Conservation (phyloP, 1,139 yeast genomes). For the Yamadazyma epiphylla region DNA sequence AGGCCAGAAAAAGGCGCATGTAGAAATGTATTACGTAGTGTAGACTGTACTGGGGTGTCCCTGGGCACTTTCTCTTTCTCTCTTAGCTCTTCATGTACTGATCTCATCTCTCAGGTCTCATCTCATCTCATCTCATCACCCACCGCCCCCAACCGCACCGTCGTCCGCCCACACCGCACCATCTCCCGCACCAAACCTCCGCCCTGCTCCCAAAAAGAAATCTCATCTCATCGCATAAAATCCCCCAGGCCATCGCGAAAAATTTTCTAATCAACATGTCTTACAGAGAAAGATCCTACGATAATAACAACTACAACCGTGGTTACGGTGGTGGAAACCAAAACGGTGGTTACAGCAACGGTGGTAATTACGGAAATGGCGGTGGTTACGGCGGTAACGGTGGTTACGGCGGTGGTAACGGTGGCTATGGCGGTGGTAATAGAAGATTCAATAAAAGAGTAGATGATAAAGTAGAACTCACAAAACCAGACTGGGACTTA, state of each 20-base stretch:
- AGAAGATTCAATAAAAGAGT: conserved; percentile 31
- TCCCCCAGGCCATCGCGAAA: conserved; percentile 1
- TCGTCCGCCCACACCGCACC: too few species aligned
- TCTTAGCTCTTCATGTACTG: too few species aligned
- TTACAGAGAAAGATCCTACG: conserved; percentile 8
- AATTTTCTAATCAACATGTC: conserved; percentile 9
- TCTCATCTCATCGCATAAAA: conserved; percentile 4
- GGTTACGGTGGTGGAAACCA: conserved; percentile 1
- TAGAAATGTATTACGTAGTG: too few species aligned
- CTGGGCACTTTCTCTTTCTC: too few species aligned
- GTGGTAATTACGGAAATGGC: conserved; percentile 3
- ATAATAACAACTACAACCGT: conserved; percentile 1
- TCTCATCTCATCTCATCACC: too few species aligned
- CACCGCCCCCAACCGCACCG: too few species aligned
- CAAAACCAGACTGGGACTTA: conserved; percentile 77
- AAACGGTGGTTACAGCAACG: conserved; percentile 3
- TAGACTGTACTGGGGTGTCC: too few species aligned
- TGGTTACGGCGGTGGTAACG: conserved; percentile 8
- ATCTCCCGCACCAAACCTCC: too few species aligned
- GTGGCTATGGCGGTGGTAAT: conserved; percentile 7
- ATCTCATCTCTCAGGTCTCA: too few species aligned
- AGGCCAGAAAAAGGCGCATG: too few species aligned
- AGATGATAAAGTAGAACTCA: conserved; percentile 51
- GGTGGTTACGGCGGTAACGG: conserved; percentile 7
- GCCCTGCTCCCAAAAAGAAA: conserved; percentile 7